Base-by-base conservation (phyloP, 192 early-diverging fungal species). In the Umbelopsis vinacea region DNA sequence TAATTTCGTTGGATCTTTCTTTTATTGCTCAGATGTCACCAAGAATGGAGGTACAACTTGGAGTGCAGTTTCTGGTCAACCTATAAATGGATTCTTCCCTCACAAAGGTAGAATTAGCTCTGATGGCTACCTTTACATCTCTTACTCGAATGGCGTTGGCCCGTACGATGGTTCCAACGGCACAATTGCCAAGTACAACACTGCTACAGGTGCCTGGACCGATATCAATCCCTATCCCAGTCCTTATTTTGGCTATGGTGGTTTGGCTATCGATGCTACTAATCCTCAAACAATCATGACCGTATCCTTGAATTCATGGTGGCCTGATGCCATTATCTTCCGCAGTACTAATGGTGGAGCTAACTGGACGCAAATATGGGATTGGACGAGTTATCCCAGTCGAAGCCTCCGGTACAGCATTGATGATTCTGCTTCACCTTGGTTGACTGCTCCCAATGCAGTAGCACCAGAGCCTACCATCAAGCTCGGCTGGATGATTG, bases 271-370 rank as follows among this genome's bases (percentile, higher is more conserved):
- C 15, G 48, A 50, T 50, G 48, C 48, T 6, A 17, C 48, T 2
- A 50, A 50, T 19, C 48, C 48, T 50, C 48, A 50, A 50, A 50
- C 48, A n/a, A 50, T 50, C 48, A 50, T 50, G 48, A 50, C 48
- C 0, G 48, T 19, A n/a, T 50, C 48, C 7, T 50, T 50, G 48
- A 50, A 50, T 21, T 50, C 48, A 15, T 50, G 48, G 48, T 50
- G 48, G 48, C 48, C 48, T 50, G 48, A 50, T 50, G 48, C 48
- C n/a, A 8, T 50, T 50, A 50, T 50, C n/a, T 50, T 50, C 48
- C 48, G 48, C 48, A 50, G 48, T 50, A 50, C 48, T 6, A 50
- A 50, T 21, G 48, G 48, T 3, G 48, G 48, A n/a, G 48, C 48
- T 21, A 50, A 50, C 48, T 50, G 48, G 48, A 50, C 48, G 7